Base-by-base conservation (phyloP, 208 protist genomes). In the Crithidia acanthocephali region DNA sequence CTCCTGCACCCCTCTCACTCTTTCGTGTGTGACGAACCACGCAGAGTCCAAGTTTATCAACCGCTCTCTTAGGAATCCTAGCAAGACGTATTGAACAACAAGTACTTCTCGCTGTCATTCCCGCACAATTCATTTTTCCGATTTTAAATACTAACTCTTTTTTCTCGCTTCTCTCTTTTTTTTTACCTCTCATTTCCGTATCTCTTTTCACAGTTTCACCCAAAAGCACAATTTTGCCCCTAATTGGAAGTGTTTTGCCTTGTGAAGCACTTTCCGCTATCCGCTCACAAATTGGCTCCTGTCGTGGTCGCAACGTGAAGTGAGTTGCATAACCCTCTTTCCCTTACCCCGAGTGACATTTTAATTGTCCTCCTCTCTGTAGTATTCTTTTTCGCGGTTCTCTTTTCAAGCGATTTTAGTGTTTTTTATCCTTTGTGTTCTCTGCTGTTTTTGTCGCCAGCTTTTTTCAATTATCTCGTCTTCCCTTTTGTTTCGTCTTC, bases 301-400 rank as follows among this genome's bases (percentile, higher is more conserved):
- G 55, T 27, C 15, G 28, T 59, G 55, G 25, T 15, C 11, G 30
- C 13, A 8, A 25, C 55, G 55, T 59, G 55, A 18, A 6, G 55
- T 59, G 55, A 44, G 30, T 15, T 33, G 18, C 7, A 27, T 35
- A 5, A n/a, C 32, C 25, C 44, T 11, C 1, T 37, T 44, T 44
- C 20, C 30, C 32, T 20, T 59, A 9, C 44, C 13, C 5, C 23
- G 5, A 23, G 18, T 28, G 44, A n/a, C 44, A n/a, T n/a, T 22
- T 48, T 15, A 15, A 3, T 48, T 48, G 44, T n/a, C 44, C 47
- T 65, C 33, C 22, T 37, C 53, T 25, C 30, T 7, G 9, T 20
- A 44, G n/a, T 69, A 18, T 47, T 64, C 40, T 69, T 70, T 71
- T 44, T n/a, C 65, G 42, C 18, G 44, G 4, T 48, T 48, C 16